phyloP scores from a whole-genome alignment of 2,329 filamentous ascomycete genomes.

The Cladosporium sp. region DNA sequence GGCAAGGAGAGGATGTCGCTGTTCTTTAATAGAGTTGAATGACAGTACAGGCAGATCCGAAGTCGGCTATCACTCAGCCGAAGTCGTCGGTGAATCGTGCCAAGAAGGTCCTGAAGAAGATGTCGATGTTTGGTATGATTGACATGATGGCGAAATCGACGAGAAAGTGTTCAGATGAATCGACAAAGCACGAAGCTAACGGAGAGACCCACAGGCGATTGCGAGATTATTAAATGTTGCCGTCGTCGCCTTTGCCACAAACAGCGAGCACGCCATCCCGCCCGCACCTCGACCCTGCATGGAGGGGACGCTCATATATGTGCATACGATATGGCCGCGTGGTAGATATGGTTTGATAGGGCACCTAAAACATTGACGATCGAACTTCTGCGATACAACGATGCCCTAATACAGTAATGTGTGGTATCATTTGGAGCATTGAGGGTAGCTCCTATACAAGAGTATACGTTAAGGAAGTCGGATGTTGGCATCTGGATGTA shows the following conservation, averaged over 20 bases:
- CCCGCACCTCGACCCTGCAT: slow-evolving; percentile 10
- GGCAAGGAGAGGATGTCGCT: background rate
- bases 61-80: slow-evolving; percentile 13
- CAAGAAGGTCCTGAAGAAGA: background rate
- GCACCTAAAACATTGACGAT: no score
- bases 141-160: slow-evolving; percentile 5
- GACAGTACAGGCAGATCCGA: background rate
- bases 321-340: background rate
- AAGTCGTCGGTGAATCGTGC: slow-evolving; percentile 5
- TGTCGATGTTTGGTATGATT: background rate
- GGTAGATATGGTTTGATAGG: background rate
- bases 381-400: no score
- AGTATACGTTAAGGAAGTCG: no score
- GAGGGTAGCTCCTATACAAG: no score
- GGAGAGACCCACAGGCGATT: slow-evolving; percentile 12
- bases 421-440: no score
- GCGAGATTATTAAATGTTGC: slow-evolving; percentile 9
- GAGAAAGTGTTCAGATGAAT: background rate
- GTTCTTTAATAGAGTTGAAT: background rate
- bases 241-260: slow-evolving; percentile 4
- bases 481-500: background rate
- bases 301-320: background rate
- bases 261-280: slow-evolving; percentile 10
- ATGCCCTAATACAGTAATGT: no score
- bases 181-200: background rate